Base-by-base conservation (phyloP, 768 basidiomycete genomes). In the Strobilomyces dryophilus region DNA sequence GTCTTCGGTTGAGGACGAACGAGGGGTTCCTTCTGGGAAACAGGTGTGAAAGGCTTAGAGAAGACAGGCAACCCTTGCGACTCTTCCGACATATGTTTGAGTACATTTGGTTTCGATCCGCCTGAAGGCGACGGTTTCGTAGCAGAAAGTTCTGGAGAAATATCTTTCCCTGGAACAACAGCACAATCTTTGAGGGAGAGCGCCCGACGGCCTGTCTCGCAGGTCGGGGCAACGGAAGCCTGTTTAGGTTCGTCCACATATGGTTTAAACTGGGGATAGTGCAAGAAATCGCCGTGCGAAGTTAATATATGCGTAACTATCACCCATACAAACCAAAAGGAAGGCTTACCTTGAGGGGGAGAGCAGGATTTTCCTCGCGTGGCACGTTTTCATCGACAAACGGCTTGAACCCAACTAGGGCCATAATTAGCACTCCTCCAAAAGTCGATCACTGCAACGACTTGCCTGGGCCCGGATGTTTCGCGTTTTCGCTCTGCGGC, bases 41-140 rank as follows among this genome's bases (percentile, higher is more conserved):
- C 81, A 24, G 85, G 85, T 8, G 81, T 86, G 61, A 86, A 86
- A 3, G 86, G 84, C 51, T 80, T 82, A 6, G 80, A 76, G 65
- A 83, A 83, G 21, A 83, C 73, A 36, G 72, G 73, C 40, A 73
- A 71, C 52, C 58, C 59, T 56, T 53, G 62, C 34, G 49, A 57
- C 49, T 78, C 76, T 50, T 76, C 76, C 12, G 68, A 52, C 26
- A 72, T 68, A 20, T 67, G 44, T 52, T 70, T 68, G 45, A 73
- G 69, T 45, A 65, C 71, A 24, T 61, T 42, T 0, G 59, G 40
- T 36, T 65, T 66, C 15, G 60, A 43, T 43, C 54, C 59, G 14
- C 58, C 55, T 10, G 58, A 58, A 37, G 66, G 60, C 18, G 55
- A 51, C 48, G 42, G 69, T 68, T 68, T 78, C 60, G 49, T 34